These are phyloP conservation scores for Cladosporium velox DNA, from an alignment of 2,329 filamentous ascomycete genomes.

Conservation along the genomic window DNA sequence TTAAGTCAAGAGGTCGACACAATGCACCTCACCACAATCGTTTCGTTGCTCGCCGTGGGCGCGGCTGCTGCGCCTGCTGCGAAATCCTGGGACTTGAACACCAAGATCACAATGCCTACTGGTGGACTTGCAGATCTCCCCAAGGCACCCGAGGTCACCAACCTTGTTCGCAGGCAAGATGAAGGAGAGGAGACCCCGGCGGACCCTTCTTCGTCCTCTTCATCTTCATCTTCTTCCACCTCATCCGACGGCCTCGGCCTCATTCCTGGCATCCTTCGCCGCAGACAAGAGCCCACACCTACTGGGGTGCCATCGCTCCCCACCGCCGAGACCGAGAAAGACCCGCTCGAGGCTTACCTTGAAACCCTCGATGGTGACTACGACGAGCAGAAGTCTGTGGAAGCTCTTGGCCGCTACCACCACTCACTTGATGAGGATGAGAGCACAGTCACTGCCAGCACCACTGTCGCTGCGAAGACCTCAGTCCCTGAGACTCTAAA, in stretches of 20 bases:
- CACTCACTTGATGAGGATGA: neutral
- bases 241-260: neutral
- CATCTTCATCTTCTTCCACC: neutral
- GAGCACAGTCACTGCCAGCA: neutral
- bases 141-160: too few species aligned
- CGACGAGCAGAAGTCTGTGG: neutral
- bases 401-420: neutral
- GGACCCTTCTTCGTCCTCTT: neutral
- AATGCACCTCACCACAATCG: constrained; percentile 21
- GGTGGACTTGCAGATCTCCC: too few species aligned
- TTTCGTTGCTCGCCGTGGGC: constrained; percentile 16
- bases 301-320: too few species aligned
- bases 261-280: neutral
- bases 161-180: too few species aligned
- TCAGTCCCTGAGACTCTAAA: neutral
- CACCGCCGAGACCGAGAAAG: neutral
- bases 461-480: neutral
- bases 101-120: neutral
- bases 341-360: constrained; percentile 2
- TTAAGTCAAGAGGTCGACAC: constrained; percentile 17
- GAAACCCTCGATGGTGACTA: neutral
- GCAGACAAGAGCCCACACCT: neutral
- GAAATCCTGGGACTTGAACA: neutral
- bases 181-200: too few species aligned
- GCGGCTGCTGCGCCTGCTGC: constrained; percentile 1